phyloP scores from a whole-genome alignment of 2,329 filamentous ascomycete genomes.

The Tolypocladium ovalisporum region DNA sequence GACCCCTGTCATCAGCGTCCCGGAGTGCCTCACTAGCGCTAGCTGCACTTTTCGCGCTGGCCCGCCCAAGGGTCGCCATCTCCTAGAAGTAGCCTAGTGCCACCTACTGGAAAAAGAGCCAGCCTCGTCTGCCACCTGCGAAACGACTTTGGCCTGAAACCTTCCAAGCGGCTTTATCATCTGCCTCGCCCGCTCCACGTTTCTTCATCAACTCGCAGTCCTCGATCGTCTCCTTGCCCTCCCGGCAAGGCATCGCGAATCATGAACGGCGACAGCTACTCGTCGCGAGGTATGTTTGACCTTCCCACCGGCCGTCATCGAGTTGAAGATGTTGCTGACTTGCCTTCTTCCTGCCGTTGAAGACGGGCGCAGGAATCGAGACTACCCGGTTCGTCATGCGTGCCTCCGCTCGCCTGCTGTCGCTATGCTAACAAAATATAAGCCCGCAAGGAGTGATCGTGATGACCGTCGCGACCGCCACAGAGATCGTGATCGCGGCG shows the following conservation, averaged over 20 bases:
- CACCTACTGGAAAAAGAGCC: slow-evolving; percentile 30
- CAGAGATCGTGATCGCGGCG: slow-evolving; percentile 59
- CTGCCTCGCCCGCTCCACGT: slow-evolving; percentile 6
- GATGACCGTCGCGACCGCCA: slow-evolving; percentile 13
- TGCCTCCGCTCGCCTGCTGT: not conserved
- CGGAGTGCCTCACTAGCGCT: not conserved
- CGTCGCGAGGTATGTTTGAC: slow-evolving; percentile 55
- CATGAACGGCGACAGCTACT: slow-evolving; percentile 83
- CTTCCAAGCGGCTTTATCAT: slow-evolving; percentile 18
- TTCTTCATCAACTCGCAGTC: slow-evolving; percentile 8
- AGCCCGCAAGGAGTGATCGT: slow-evolving; percentile 3
- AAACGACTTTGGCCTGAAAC: slow-evolving; percentile 15
- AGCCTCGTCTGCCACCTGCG: slow-evolving; percentile 24
- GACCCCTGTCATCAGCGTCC: not conserved
- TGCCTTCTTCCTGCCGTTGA: slow-evolving; percentile 12
- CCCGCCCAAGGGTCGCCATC: slow-evolving; percentile 7
- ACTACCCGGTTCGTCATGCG: slow-evolving; percentile 37
- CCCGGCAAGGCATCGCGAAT: slow-evolving; percentile 15
- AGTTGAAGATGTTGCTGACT: not conserved
- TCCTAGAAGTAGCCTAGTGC: slow-evolving; percentile 14
- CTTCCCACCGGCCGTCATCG: not conserved
- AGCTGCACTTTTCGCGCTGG: not conserved
- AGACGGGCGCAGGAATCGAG: slow-evolving; percentile 44
- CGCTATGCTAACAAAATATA: not conserved
- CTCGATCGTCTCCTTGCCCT: slow-evolving; percentile 4